A percentile compares a stretch with the other conserved stretches of the same genome.
phyloP scores from a whole-genome alignment of 306 rosid species.

The Inga oerstediana region DNA sequence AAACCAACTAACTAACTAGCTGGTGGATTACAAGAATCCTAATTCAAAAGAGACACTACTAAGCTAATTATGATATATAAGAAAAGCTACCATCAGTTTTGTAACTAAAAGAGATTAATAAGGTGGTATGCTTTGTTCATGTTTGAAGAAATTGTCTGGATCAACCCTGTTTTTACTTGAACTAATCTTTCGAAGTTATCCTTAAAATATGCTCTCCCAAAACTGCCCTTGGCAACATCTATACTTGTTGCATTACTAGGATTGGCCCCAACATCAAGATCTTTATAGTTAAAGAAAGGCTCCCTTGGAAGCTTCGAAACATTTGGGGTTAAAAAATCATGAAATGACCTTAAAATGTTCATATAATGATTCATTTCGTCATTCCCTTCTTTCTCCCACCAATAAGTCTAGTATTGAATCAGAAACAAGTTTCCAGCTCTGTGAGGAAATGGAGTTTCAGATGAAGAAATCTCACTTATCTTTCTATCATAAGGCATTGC shows the following conservation, averaged over 20 bases:
- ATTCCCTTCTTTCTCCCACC: conserved; percentile 42
- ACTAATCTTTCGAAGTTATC: conserved; percentile 37
- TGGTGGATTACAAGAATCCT: too few relatives aligned
- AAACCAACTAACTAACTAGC: too few relatives aligned
- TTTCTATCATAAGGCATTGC: too few relatives aligned
- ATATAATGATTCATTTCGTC: neutral
- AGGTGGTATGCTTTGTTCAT: conserved; percentile 49
- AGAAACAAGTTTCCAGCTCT: too few relatives aligned
- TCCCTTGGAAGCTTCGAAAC: conserved; percentile 42
- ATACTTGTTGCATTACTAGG: conserved; percentile 27
- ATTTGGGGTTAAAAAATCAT: conserved; percentile 35
- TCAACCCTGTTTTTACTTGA: conserved; percentile 34
- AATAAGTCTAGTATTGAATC: too few relatives aligned
- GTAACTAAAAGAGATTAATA: neutral
- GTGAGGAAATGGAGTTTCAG: too few relatives aligned
- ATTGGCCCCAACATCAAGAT: conserved; percentile 41
- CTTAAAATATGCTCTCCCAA: conserved; percentile 35
- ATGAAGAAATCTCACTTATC: too few relatives aligned
- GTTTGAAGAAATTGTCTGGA: conserved; percentile 36
- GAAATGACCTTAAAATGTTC: conserved; percentile 34
- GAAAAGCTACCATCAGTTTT: neutral
- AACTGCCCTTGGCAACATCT: neutral
- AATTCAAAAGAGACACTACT: too few relatives aligned
- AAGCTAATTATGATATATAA: too few relatives aligned
- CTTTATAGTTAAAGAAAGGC: conserved; percentile 45